phyloP scores from a whole-genome alignment of 345 rosid species.

The Sonneratia caseolaris region DNA sequence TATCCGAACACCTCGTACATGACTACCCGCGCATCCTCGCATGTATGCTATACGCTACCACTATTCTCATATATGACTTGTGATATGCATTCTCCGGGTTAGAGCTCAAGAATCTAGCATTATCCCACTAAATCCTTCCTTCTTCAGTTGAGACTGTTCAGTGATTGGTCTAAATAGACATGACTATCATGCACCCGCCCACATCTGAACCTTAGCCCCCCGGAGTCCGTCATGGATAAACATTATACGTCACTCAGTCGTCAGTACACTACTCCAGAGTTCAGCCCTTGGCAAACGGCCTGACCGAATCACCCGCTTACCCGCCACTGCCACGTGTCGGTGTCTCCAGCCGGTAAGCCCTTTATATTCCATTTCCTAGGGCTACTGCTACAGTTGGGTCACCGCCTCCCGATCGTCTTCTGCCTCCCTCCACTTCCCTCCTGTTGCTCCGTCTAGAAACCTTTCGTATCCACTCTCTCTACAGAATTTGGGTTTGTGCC shows the following conservation, averaged over 20 bases:
- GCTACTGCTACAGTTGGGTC: neutral
- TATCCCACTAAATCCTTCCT: no score
- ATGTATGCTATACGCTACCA: no score
- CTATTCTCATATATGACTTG: no score
- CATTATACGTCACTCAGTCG: constrained; percentile 19
- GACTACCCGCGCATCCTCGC: no score
- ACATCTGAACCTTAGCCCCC: neutral
- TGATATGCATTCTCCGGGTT: no score
- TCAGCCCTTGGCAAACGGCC: neutral
- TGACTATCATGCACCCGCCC: neutral
- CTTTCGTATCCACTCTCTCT: neutral
- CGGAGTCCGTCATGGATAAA: constrained; percentile 10
- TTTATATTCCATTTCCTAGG: neutral
- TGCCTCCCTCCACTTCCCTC: neutral
- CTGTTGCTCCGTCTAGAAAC: neutral
- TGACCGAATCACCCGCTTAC: neutral
- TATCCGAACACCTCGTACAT: no score
- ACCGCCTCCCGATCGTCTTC: constrained; percentile 3
- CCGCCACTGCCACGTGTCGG: constrained; percentile 16
- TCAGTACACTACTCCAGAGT: neutral
- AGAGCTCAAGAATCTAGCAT: no score
- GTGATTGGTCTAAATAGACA: neutral
- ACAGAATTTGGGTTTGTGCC: neutral
- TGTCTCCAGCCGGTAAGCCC: neutral
- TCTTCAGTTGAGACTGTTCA: no score